Evolutionary conservation across 2,329 filamentous ascomycete genomes (phyloP).

Genomic region (Fusarium sp.): DNA sequence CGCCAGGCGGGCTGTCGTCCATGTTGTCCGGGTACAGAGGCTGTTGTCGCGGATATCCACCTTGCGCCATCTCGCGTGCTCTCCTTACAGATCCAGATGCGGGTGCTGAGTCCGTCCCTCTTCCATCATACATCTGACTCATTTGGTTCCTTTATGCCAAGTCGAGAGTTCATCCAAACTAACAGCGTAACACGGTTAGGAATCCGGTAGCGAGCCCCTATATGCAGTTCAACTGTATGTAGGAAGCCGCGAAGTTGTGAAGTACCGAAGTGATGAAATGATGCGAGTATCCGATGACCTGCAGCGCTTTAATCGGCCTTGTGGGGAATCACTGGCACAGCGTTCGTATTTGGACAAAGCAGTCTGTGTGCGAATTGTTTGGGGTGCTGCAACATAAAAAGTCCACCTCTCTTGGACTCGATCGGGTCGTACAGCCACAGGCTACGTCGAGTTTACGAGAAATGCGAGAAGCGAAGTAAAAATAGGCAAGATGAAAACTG

Average conservation of each 20-base stretch:
- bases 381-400: constrained; percentile 40
- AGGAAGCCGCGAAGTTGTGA: constrained; percentile 30
- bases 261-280: constrained; percentile 15
- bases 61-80: constrained; percentile 63
- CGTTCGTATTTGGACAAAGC: constrained; percentile 35
- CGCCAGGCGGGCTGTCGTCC: constrained; percentile 40
- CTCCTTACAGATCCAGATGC: constrained; percentile 61
- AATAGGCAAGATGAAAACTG: constrained; percentile 14
- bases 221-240: constrained; percentile 38
- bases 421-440: constrained; percentile 35
- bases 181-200: constrained; percentile 20
- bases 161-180: constrained; percentile 31
- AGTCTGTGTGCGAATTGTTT: constrained; percentile 35
- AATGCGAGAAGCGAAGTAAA: constrained; percentile 8
- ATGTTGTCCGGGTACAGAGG: constrained; percentile 39
- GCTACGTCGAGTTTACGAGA: constrained; percentile 25
- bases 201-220: constrained; percentile 18
- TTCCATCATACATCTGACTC: constrained; percentile 65
- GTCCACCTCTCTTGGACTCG: constrained; percentile 24
- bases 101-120: constrained; percentile 58
- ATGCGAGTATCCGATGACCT: constrained; percentile 29
- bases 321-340: constrained; percentile 20
- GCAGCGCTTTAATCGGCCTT: constrained; percentile 12
- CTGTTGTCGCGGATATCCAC: constrained; percentile 45
- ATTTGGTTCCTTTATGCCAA: constrained; percentile 53